These are phyloP conservation scores for Nakazawaea holstii DNA, from an alignment of 805 yeast species.

Conservation along the genomic window DNA sequence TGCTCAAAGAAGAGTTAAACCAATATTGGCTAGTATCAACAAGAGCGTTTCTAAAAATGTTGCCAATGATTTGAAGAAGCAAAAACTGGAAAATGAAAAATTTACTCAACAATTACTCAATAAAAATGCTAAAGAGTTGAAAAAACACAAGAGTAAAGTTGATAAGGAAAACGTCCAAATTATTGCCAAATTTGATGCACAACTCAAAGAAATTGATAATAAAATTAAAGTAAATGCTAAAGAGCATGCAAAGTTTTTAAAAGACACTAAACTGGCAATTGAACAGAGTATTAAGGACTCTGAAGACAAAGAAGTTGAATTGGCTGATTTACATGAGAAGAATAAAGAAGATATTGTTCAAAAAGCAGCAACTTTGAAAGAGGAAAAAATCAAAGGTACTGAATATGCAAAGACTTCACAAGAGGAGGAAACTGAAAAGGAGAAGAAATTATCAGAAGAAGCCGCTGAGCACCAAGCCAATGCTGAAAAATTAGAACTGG, in stretches of 20 bases:
- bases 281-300: conserved; percentile 39
- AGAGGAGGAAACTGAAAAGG: conserved; percentile 21
- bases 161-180: conserved; percentile 34
- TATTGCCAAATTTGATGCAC: conserved; percentile 17
- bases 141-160: conserved; percentile 30
- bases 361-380: conserved; percentile 39
- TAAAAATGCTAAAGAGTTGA: conserved; percentile 30
- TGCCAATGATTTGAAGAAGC: conserved; percentile 27
- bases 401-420: conserved; percentile 24
- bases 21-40: conserved; percentile 45
- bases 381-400: conserved; percentile 22
- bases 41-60: conserved; percentile 35
- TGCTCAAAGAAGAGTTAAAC: conserved; percentile 51
- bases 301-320: conserved; percentile 39
- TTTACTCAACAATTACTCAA: conserved; percentile 13
- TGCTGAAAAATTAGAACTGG: conserved; percentile 31
- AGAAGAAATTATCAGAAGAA: conserved; percentile 31
- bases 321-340: conserved; percentile 38
- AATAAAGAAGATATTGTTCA: conserved; percentile 37
- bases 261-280: conserved; percentile 35
- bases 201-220: conserved; percentile 19
- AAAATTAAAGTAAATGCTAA: conserved; percentile 23
- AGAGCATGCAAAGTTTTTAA: conserved; percentile 32
- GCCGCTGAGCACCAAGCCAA: conserved; percentile 31
- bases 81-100: conserved; percentile 17